A percentile compares a stretch with the other conserved stretches of the same genome.
These are phyloP conservation scores for Purpureocillium lavendulum DNA, from an alignment of 2,329 filamentous ascomycete genomes.

Conservation along the genomic window DNA sequence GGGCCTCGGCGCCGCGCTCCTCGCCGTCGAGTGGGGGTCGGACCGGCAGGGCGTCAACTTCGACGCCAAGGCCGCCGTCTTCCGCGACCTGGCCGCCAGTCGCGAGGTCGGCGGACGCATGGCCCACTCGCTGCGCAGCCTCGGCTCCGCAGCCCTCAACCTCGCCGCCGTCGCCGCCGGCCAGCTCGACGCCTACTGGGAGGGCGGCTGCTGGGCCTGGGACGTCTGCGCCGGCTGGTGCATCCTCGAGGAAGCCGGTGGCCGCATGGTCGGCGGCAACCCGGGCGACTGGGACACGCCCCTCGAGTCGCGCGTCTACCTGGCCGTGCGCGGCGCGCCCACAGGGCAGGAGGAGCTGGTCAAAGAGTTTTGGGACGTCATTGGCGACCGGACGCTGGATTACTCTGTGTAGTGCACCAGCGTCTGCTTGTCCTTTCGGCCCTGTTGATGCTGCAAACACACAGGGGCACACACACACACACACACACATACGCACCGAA, in stretches of 20 bases:
- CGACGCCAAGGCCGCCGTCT: conserved; percentile 59
- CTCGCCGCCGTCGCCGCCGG: conserved; percentile 65
- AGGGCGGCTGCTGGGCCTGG: conserved; percentile 79
- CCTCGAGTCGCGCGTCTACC: conserved; percentile 52
- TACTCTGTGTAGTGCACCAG: conserved; percentile 30
- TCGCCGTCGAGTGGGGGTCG: conserved; percentile 68
- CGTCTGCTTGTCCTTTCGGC: too few species aligned
- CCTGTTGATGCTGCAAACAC: too few species aligned
- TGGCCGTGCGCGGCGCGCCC: conserved; percentile 53
- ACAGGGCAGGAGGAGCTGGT: conserved; percentile 53
- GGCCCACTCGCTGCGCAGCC: conserved; percentile 64
- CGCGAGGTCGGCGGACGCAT: conserved; percentile 61
- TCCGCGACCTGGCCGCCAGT: conserved; percentile 48
- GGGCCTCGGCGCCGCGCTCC: conserved; percentile 53
- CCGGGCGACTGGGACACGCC: conserved; percentile 60
- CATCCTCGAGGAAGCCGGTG: conserved; percentile 66
- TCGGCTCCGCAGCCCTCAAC: conserved; percentile 70
- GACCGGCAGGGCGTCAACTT: conserved; percentile 63
- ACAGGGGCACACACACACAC: too few species aligned
- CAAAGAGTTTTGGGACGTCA: conserved; percentile 54
- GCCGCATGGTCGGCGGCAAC: conserved; percentile 64
- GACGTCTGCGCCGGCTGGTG: conserved; percentile 79
- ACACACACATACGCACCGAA: too few species aligned
- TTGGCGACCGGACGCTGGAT: conserved; percentile 46
- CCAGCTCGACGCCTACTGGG: conserved; percentile 69